Base-by-base conservation (phyloP, 176 grass and related monocot species). In the Leersia perrieri region DNA sequence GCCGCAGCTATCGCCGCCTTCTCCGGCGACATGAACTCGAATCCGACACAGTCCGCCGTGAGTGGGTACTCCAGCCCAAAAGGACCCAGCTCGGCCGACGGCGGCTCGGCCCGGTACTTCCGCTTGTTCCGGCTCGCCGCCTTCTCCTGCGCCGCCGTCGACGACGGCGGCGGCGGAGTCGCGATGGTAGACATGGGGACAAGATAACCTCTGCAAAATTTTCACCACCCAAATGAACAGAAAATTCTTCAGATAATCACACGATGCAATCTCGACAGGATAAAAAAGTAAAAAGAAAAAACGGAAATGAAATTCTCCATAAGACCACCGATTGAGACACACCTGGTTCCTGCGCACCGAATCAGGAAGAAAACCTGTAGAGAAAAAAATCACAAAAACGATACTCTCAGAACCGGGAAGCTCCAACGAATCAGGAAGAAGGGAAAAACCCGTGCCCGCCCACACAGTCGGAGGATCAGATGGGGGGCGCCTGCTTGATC, bases 101-200 rank as follows among this genome's bases (percentile, higher is more conserved):
- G 91, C 36, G 89, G 89, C 65, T 99, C 97, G 5, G 90, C 91
- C 0, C 90, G 90, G 55, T 86, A 99, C 70, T 99, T 99, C 41
- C 97, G 84, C 89, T 99, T 99, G 83, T 99, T 99, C 82, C 93
- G 80, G 76, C 86, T 95, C 65, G 73, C 58, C 8, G 89, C 86
- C 72, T 83, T 93, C 80, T 94, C 95, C 60, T 94, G 92, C 41
- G 61, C 13, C 10, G 66, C 36, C 30, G 84, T 78, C 47, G 67
- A 86, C 47, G 88, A 35, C 35, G 41, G 78, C 66, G 61, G 78
- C 72, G 53, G 42, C 66, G 69, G 62, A 13, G 49, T 66, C 73
- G 73, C 88, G 35, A 77, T 38, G 67, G 60, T 82, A 35, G 83
- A 76, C 88, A 85, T 85, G n/a, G n/a, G n/a, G n/a, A n/a, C 65